Evolutionary conservation across 441 rosid species (phyloP), one percentile per base, ranked within the genome.

Genomic region (Gossypium davidsonii): DNA sequence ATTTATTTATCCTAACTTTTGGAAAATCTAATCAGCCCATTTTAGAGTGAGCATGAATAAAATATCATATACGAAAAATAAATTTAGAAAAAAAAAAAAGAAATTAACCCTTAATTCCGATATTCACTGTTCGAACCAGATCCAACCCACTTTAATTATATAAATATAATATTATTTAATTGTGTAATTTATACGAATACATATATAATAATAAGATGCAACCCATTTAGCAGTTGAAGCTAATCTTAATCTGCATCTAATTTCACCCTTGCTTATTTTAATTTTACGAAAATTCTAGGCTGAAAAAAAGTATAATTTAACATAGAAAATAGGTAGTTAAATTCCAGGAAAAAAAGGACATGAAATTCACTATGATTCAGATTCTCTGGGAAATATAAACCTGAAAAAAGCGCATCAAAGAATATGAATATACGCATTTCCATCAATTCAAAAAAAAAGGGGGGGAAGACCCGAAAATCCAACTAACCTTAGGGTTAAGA

Each of bases 401-500:
- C 21, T 46, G 17, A 9, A 28, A 15, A 26, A 58, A 20, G 4
- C 3, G 55, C 49, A 42, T 62, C 17, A 53, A 6, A 11, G 73
- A 52, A 56, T 21, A 53, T 18, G 59, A 69, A 69, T 53, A 31
- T 10, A 2, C 26, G 2, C 14, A 3, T 26, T 69, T 31, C 12
- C 12, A 18, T 17, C 17, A 34, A 34, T 14, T 57, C 63, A 4
- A 18, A 42, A 46, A 64, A 42, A 31, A 31, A 0, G 0, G 37
- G 39, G 39, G 7, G 10, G 69, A 5, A 20, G 31, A 46, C 14
- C 37, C 37, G 17, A 11, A 34, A 20, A 70, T 25, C 1, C 53
- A 44, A 62, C 84, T 69, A 26, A 89, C 98, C 93, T 77, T 88
- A 59, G 97, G 97, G 80, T 79, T 85, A 79, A 88, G 91, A 90